Evolutionary conservation across 805 yeast genomes (phyloP), one percentile per base, ranked within the genome.

Genomic region (Suhomyces sp.): DNA sequence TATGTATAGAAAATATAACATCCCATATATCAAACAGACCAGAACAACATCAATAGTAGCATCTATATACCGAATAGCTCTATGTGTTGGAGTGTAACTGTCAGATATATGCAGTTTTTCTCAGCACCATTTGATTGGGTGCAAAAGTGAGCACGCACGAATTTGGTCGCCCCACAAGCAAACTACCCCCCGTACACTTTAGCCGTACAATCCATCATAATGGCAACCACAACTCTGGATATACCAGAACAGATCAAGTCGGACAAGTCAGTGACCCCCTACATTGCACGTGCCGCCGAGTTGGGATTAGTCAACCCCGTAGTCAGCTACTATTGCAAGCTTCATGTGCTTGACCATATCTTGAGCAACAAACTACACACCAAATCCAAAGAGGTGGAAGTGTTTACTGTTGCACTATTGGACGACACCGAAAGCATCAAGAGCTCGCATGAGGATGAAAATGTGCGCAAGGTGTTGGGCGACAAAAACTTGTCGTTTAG

Each of bases 301-400:
- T 60, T 89, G 40, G 74, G 69, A 17, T 53, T 59, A 0, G 77
- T 75, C 8, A 86, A 88, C 55, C 91, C 96, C 0, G 69, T 85
- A 9, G 79, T 89, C 25, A 75, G 93, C 4, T 89, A 89, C 67
- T 87, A 80, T 66, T 87, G 94, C 67, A 77, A 76, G 65, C 56
- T 61, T 47, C 85, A 86, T 62, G 88, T 91, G 0, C 85, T 88
- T 2, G 93, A 92, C 65, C 75, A 81, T 59, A 84, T 93, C 3
- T 70, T 93, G 19, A 75, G 76, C 35, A 67, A 78, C 43, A 79
- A 82, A 50, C 70, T 85, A 19, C 97, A 91, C 61, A 70, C 79
- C 20, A 59, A 71, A 1, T 80, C 81, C 53, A 69, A 74, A 6
- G 86, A 78, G 12, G 80, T 80, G 25, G 89, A 89, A 12, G 60